Evolutionary conservation across 2,329 filamentous ascomycete species (phyloP).

Genomic region (Raffaelea ambrosiae): DNA sequence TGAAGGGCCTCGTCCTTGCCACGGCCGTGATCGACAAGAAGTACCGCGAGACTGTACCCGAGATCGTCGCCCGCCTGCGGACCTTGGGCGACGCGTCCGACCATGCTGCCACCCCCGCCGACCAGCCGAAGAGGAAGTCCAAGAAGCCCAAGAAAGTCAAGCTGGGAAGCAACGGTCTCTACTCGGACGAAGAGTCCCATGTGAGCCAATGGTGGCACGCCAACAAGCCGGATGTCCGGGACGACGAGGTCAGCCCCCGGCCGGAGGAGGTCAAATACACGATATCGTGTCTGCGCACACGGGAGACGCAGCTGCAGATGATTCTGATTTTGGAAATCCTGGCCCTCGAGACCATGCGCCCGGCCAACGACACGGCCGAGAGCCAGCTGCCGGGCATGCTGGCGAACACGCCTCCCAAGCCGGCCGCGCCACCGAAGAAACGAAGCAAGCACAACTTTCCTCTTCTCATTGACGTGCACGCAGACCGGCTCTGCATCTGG

Average conservation of each 20-base stretch:
- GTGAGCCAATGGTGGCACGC: conserved; percentile 63
- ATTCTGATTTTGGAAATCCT: conserved; percentile 71
- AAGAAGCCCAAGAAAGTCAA: conserved; percentile 48
- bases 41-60: conserved; percentile 62
- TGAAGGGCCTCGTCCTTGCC: conserved; percentile 60
- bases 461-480: conserved; percentile 60
- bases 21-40: conserved; percentile 68
- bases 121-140: neutral
- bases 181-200: conserved; percentile 55
- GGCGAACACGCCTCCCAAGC: conserved; percentile 20
- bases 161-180: conserved; percentile 59
- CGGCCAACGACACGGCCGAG: conserved; percentile 30
- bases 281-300: conserved; percentile 57
- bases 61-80: conserved; percentile 49
- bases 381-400: conserved; percentile 38
- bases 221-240: conserved; percentile 40
- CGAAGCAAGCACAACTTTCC: conserved; percentile 55
- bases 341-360: conserved; percentile 49
- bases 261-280: conserved; percentile 51
- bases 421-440: conserved; percentile 37
- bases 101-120: conserved; percentile 18
- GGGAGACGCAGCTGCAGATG: conserved; percentile 74
- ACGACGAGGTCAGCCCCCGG: conserved; percentile 38
- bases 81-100: conserved; percentile 48
- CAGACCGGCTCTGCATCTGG: conserved; percentile 77